Conservation (phyloP, 345 rosid species). For the Bretschneidera sinensis region DNA sequence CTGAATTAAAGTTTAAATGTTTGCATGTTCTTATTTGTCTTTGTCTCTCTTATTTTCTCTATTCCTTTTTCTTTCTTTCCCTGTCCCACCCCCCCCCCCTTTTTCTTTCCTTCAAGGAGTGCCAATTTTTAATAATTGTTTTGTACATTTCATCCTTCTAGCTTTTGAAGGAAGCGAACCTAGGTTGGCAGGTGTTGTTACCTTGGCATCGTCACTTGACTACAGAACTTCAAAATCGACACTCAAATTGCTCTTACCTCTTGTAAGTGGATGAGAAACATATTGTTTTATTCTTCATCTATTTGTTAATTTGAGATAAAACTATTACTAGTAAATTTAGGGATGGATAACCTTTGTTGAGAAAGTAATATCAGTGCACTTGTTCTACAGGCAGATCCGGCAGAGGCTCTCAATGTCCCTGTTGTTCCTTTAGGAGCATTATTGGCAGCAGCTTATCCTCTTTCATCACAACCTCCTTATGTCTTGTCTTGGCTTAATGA, state of each 20-base stretch:
- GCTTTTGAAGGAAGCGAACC: slow-evolving; percentile 76
- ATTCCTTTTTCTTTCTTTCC: no score
- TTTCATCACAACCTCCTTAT: slow-evolving; percentile 74
- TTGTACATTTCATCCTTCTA: slow-evolving; percentile 22
- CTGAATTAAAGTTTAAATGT: no score
- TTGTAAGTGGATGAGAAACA: slow-evolving; percentile 44
- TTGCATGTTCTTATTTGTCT: no score
- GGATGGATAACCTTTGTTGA: slow-evolving; percentile 6
- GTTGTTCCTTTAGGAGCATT: slow-evolving; percentile 89
- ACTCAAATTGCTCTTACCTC: slow-evolving; percentile 85
- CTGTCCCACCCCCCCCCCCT: neutral
- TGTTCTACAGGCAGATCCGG: slow-evolving; percentile 85
- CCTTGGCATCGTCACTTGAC: slow-evolving; percentile 89
- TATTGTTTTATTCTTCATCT: slow-evolving; percentile 3
- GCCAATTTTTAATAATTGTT: neutral
- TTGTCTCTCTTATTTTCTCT: neutral
- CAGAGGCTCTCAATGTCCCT: slow-evolving; percentile 89
- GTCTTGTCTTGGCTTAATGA: slow-evolving; percentile 80
- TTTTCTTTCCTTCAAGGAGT: neutral
- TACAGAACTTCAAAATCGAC: slow-evolving; percentile 78
- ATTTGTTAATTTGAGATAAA: slow-evolving; percentile 7
- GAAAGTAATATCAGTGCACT: slow-evolving; percentile 16
- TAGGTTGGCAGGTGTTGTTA: slow-evolving; percentile 63
- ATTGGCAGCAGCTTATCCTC: slow-evolving; percentile 84
- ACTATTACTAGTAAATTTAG: slow-evolving; percentile 6